These are phyloP conservation scores for Crithidia acanthocephali DNA, from an alignment of 208 protist species.

Conservation along the genomic window DNA sequence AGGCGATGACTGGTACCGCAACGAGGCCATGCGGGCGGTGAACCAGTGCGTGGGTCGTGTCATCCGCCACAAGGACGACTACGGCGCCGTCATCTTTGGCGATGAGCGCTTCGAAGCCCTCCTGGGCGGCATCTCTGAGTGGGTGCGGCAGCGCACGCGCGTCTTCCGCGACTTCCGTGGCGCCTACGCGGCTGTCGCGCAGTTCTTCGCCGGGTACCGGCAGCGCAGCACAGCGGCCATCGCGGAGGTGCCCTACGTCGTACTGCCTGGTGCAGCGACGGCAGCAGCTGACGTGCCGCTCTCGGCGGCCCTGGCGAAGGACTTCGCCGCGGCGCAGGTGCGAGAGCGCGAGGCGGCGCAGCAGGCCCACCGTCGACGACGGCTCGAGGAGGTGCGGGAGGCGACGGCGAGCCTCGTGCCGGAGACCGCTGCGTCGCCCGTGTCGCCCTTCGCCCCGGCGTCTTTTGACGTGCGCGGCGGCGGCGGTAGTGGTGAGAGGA, in stretches of 20 bases:
- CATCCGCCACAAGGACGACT: slow-evolving; percentile 97
- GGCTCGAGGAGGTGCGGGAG: slow-evolving; percentile 39
- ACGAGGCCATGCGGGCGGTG: slow-evolving; percentile 95
- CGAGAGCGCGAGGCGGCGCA: slow-evolving; percentile 21
- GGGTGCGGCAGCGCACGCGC: slow-evolving; percentile 52
- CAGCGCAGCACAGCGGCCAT: slow-evolving; percentile 9
- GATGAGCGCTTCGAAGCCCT: slow-evolving; percentile 92
- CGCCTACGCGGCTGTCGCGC: slow-evolving; percentile 54
- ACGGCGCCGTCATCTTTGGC: slow-evolving; percentile 95
- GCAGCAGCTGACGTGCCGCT: slow-evolving; percentile 17
- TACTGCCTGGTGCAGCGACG: not conserved
- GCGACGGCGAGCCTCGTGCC: slow-evolving; percentile 6
- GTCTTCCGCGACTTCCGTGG: slow-evolving; percentile 73
- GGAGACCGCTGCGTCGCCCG: not conserved
- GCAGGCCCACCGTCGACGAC: slow-evolving; percentile 25
- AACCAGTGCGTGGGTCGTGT: slow-evolving; percentile 98
- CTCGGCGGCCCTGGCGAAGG: slow-evolving; percentile 38
- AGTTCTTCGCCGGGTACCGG: slow-evolving; percentile 65
- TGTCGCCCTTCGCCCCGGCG: slow-evolving; percentile 2
- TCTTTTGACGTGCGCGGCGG: not conserved
- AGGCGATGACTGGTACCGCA: slow-evolving; percentile 95
- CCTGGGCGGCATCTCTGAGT: slow-evolving; percentile 58
- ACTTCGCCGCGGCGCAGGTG: slow-evolving; percentile 37
- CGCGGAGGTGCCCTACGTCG: slow-evolving; percentile 31
- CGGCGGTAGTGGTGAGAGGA: not conserved